These are phyloP conservation scores for Malus sylvestris DNA, from an alignment of 306 rosid genomes.

Conservation along the genomic window DNA sequence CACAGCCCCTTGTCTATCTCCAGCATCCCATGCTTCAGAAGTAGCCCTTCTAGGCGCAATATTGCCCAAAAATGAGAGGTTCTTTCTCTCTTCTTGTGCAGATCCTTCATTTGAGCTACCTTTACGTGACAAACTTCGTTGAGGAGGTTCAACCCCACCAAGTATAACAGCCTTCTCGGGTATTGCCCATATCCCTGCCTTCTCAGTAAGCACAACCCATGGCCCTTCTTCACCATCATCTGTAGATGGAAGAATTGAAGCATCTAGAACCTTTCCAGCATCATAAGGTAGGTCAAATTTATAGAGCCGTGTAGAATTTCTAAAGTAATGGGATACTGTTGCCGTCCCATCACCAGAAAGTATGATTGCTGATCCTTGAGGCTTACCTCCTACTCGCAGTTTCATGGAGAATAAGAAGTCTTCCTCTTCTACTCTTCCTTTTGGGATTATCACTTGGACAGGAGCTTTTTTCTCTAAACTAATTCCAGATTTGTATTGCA, in stretches of 20 bases:
- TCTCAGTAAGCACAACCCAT: constrained; percentile 92
- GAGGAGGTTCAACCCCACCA: constrained; percentile 99
- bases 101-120: constrained; percentile 95
- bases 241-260: constrained; percentile 77
- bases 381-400: constrained; percentile 84
- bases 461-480: constrained; percentile 79
- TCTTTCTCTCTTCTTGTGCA: constrained; percentile 69
- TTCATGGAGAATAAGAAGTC: constrained; percentile 87
- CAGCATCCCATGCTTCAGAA: constrained; percentile 78
- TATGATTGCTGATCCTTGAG: constrained; percentile 78
- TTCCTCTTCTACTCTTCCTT: constrained; percentile 85
- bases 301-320: constrained; percentile 64
- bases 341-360: constrained; percentile 93
- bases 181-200: constrained; percentile 98
- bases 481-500: constrained; percentile 75
- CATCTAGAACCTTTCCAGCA: constrained; percentile 96
- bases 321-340: constrained; percentile 77
- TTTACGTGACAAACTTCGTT: constrained; percentile 89
- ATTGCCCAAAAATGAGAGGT: constrained; percentile 56
- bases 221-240: constrained; percentile 88
- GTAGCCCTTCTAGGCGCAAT: constrained; percentile 65
- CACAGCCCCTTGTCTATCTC: constrained; percentile 58
- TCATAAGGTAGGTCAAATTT: constrained; percentile 95
- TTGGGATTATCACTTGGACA: constrained; percentile 85
- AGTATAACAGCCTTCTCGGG: constrained; percentile 89